Conservation (phyloP, 371 early-diverging fungal genomes). For the Mortierella sp. region DNA sequence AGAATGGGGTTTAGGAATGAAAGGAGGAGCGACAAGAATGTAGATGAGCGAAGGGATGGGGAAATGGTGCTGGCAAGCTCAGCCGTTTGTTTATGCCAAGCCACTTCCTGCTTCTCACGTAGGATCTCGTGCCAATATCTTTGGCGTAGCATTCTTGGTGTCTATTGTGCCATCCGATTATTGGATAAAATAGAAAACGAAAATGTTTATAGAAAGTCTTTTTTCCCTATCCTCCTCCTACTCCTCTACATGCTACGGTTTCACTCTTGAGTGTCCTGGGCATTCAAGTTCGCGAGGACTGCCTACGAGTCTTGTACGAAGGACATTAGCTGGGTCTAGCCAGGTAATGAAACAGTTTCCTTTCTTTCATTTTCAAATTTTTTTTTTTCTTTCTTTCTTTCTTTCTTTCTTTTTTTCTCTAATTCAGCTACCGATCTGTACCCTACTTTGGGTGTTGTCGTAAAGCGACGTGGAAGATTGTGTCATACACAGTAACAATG, state of each 20-base stretch:
- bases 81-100: slow-evolving; percentile 42
- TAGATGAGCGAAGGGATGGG: slow-evolving; percentile 12
- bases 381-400: not conserved
- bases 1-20: slow-evolving; percentile 8
- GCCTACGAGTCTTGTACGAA: not conserved
- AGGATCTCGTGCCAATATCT: not conserved
- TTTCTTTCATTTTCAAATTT: not conserved
- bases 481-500: not conserved
- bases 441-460: not conserved
- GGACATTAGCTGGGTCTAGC: not conserved
- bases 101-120: slow-evolving; percentile 11
- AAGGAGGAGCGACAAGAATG: not conserved
- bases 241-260: not conserved
- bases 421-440: not conserved
- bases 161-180: not conserved
- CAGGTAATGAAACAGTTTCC: not conserved
- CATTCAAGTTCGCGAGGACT: not conserved
- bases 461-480: not conserved
- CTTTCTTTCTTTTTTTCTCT: not conserved
- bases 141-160: slow-evolving; percentile 2
- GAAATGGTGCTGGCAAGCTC: slow-evolving; percentile 5
- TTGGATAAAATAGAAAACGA: not conserved
- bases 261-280: not conserved
- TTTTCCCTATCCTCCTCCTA: not conserved
- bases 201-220: too few relatives aligned